Evolutionary conservation across 2,329 filamentous ascomycete genomes (phyloP).

Genomic region (Colletotrichum phormii): DNA sequence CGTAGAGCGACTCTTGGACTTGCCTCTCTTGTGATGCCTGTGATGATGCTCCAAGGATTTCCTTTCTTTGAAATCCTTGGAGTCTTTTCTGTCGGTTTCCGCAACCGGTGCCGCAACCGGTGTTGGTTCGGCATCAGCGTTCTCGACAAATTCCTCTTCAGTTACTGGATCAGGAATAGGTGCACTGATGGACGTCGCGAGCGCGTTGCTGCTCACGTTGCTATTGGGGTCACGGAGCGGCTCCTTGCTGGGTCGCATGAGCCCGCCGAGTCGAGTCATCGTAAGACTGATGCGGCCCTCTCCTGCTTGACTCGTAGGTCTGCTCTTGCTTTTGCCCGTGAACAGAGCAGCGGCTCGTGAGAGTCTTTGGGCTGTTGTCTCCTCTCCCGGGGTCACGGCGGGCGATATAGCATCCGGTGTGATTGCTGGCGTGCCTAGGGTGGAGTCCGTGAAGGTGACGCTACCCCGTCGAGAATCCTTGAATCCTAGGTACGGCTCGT

Average conservation of each 20-base stretch:
- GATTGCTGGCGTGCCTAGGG: conserved; percentile 50
- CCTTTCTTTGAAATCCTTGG: conserved; percentile 30
- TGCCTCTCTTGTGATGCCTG: conserved; percentile 50
- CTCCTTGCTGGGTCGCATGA: conserved; percentile 65
- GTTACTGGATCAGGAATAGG: conserved; percentile 32
- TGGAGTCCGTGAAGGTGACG: conserved; percentile 60
- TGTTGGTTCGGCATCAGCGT: conserved; percentile 15
- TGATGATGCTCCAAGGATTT: conserved; percentile 41
- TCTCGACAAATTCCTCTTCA: conserved; percentile 38
- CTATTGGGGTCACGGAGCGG: conserved; percentile 48
- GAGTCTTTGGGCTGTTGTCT: conserved; percentile 64
- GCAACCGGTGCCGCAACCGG: conserved; percentile 13
- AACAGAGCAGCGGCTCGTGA: conserved; percentile 70
- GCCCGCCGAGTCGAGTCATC: conserved; percentile 65
- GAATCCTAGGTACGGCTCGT: conserved; percentile 48
- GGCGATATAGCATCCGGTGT: conserved; percentile 52
- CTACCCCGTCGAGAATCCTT: conserved; percentile 62
- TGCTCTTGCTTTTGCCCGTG: conserved; percentile 60
- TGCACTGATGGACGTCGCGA: conserved; percentile 21
- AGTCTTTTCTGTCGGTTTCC: conserved; percentile 36
- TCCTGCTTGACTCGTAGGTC: conserved; percentile 68
- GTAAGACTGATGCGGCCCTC: conserved; percentile 69
- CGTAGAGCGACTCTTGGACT: conserved; percentile 52
- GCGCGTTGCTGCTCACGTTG: conserved; percentile 33
- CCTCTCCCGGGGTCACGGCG: conserved; percentile 59